phyloP scores from a whole-genome alignment of 192 early-diverging fungal genomes.

The Paraglomus brasilianum region DNA sequence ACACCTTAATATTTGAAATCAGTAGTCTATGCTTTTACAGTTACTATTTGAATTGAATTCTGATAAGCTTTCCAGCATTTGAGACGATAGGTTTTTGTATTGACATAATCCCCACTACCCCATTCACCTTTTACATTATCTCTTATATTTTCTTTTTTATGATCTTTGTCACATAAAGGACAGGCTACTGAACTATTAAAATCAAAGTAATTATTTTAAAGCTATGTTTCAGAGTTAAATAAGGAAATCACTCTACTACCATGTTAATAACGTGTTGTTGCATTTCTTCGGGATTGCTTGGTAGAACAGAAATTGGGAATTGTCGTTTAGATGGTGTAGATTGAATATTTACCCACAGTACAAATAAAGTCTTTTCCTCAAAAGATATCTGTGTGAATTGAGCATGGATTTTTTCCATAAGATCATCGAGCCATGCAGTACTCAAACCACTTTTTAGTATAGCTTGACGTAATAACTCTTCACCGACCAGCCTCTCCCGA shows the following conservation, averaged over 20 bases:
- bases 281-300: slow-evolving; percentile 9
- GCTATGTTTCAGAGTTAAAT: slow-evolving; percentile 15
- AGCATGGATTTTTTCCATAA: background rate
- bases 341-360: slow-evolving; percentile 16
- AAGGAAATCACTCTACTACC: background rate
- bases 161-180: background rate
- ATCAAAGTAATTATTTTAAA: slow-evolving; percentile 12
- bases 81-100: slow-evolving; percentile 16
- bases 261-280: slow-evolving; percentile 11
- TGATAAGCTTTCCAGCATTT: background rate
- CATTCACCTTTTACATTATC: slow-evolving; percentile 4
- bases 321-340: too few species aligned
- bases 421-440: slow-evolving; percentile 16
- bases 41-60: too few species aligned
- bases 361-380: slow-evolving; percentile 20
- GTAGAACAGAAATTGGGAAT: slow-evolving; percentile 27
- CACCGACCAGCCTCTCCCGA: slow-evolving; percentile 1
- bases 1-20: too few species aligned
- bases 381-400: slow-evolving; percentile 13
- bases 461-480: slow-evolving; percentile 9
- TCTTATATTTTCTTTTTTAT: too few species aligned
- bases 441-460: slow-evolving; percentile 4
- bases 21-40: too few species aligned
- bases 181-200: background rate
- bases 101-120: slow-evolving; percentile 17